These are phyloP conservation scores for Backusella parvicylindrica DNA, from an alignment of 192 early-diverging fungal genomes.

Conservation along the genomic window DNA sequence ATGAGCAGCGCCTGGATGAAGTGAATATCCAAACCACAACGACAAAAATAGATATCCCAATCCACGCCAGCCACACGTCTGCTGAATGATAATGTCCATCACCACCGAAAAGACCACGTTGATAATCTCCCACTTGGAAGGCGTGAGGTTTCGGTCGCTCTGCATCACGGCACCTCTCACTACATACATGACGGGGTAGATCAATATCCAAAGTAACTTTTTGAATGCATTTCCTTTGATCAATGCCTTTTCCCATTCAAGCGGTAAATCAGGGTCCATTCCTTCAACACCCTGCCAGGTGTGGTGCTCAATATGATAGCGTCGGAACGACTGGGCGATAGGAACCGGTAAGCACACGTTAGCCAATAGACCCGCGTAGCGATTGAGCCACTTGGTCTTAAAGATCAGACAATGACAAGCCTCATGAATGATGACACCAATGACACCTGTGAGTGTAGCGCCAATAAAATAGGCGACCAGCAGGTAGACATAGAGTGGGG, in stretches of 20 bases:
- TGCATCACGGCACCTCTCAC: conserved; percentile 67
- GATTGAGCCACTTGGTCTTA: conserved; percentile 70
- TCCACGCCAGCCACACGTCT: conserved; percentile 59
- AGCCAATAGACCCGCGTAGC: conserved; percentile 74
- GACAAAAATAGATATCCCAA: conserved; percentile 65
- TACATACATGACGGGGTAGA: conserved; percentile 87
- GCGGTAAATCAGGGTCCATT: conserved; percentile 90
- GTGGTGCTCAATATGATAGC: conserved; percentile 95
- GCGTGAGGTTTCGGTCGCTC: conserved; percentile 47
- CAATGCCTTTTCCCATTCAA: conserved; percentile 80
- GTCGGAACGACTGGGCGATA: conserved; percentile 75
- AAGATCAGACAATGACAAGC: conserved; percentile 84
- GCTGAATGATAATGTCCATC: conserved; percentile 52
- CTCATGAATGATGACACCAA: conserved; percentile 91
- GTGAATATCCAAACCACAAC: conserved; percentile 77
- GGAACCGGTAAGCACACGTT: conserved; percentile 86
- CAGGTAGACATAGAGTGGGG: conserved; percentile 64
- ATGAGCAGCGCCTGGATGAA: conserved; percentile 93
- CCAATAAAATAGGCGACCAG: conserved; percentile 74
- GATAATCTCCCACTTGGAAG: conserved; percentile 74
- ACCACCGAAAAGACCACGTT: conserved; percentile 69
- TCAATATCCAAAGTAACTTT: conserved; percentile 79
- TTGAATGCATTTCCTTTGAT: conserved; percentile 62
- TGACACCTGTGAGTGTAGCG: conserved; percentile 75
- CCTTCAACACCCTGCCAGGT: conserved; percentile 94